phyloP scores from a whole-genome alignment of 805 yeast genomes.

The Kuraishia capsulata region DNA sequence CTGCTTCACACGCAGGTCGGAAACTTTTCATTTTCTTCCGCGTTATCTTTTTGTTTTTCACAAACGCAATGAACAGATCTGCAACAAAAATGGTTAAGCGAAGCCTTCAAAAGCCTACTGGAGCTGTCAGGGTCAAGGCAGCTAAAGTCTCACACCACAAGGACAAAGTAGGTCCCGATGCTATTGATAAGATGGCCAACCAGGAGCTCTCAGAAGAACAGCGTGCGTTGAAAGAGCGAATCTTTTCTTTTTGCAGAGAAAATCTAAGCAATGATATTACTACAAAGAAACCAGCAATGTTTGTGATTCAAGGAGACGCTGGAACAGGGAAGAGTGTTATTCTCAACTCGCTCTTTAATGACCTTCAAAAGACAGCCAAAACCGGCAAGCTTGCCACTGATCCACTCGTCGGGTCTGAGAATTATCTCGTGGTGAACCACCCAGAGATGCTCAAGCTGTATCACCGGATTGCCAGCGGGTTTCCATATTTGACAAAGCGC shows the following conservation, averaged over 20 bases:
- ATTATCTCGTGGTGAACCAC: slow-evolving; percentile 33
- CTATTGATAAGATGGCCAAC: slow-evolving; percentile 27
- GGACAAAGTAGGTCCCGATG: slow-evolving; percentile 7
- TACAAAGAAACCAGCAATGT: slow-evolving; percentile 7
- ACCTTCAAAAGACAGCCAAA: slow-evolving; percentile 23
- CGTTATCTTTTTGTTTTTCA: too few relatives aligned
- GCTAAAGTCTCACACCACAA: not conserved
- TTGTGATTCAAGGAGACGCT: slow-evolving; percentile 37
- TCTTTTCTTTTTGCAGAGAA: slow-evolving; percentile 20
- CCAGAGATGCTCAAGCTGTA: slow-evolving; percentile 39
- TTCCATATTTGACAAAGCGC: slow-evolving; percentile 24
- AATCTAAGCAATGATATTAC: slow-evolving; percentile 8
- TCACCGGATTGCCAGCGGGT: slow-evolving; percentile 26
- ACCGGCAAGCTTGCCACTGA: slow-evolving; percentile 6
- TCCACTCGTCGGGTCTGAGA: slow-evolving; percentile 19
- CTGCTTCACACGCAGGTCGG: too few relatives aligned
- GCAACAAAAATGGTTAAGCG: not conserved
- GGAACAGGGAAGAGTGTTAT: slow-evolving; percentile 40
- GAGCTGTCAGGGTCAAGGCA: too few relatives aligned
- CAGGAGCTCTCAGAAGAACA: slow-evolving; percentile 30
- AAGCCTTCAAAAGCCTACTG: not conserved
- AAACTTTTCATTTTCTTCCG: too few relatives aligned
- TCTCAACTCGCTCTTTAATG: slow-evolving; percentile 31
- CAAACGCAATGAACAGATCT: too few relatives aligned
- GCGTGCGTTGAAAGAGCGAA: slow-evolving; percentile 14